Conservation (phyloP, 1,139 yeast species). For the Suhomyces taliae region DNA sequence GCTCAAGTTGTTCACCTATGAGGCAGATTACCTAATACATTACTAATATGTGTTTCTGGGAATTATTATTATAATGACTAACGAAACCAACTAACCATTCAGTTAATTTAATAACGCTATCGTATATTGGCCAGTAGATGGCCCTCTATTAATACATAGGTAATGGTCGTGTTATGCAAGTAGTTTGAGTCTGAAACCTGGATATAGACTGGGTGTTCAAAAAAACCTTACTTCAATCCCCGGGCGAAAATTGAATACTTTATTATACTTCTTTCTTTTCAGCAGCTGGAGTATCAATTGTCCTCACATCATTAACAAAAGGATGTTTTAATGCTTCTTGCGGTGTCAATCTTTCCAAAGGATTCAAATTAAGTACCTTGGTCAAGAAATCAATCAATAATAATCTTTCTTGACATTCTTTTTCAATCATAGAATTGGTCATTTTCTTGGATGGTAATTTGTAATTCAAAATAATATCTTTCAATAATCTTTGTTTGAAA, state of each 20-base stretch:
- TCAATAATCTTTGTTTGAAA: constrained; percentile 69
- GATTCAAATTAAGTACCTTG: constrained; percentile 81
- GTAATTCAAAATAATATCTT: constrained; percentile 77
- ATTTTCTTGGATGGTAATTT: constrained; percentile 69
- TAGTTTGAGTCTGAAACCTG: too few relatives aligned
- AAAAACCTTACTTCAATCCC: background rate
- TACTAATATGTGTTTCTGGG: background rate
- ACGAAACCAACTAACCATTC: too few relatives aligned
- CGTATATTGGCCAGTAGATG: background rate
- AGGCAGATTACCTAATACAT: background rate
- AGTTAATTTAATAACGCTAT: background rate
- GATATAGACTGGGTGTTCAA: too few relatives aligned
- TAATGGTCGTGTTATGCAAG: background rate
- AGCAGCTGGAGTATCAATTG: constrained; percentile 6
- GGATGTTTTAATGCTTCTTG: constrained; percentile 95
- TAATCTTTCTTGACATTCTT: constrained; percentile 71
- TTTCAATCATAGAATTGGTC: constrained; percentile 62
- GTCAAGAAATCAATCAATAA: constrained; percentile 74
- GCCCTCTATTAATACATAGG: background rate
- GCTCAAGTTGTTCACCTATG: too few relatives aligned
- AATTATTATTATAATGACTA: too few relatives aligned
- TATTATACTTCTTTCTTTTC: constrained; percentile 1
- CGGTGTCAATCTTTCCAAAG: constrained; percentile 94
- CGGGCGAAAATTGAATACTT: background rate
- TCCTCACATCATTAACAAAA: constrained; percentile 52